Evolutionary conservation across 2,329 filamentous ascomycete species (phyloP), one percentile per base, ranked within the genome.

Genomic region (Exserohilum rostratum): DNA sequence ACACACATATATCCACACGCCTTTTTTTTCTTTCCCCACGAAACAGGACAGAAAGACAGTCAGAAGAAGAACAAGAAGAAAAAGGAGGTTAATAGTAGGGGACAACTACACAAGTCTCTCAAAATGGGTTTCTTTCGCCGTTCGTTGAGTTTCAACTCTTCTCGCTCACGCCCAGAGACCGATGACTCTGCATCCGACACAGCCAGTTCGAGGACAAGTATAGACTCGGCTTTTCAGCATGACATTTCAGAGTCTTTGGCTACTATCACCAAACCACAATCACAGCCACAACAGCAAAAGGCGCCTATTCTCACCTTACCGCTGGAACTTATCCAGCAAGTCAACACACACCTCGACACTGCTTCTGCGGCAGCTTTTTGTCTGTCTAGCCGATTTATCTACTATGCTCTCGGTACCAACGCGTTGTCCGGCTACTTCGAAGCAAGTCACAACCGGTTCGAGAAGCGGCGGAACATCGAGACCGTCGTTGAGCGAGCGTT

Each of bases 401-500:
- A 62, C 60, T 71, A 71, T 43, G 65, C 69, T 2, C 47, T 72
- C 39, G 71, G 71, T 27, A 68, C 61, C 1, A 40, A 58, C 1
- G 60, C 58, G 3, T 60, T 73, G 2, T 45, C 57, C 2, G 35
- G 35, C 3, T 61, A 65, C 29, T 56, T 73, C 13, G 30, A 55
- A 5, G 45, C 46, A 3, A 50, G 55, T 2, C 51, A 46, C n/a
- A 55, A 53, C 11, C 67, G 59, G 0, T 59, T 67, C 29, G 61
- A 69, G 13, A 64, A 62, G 25, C 55, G 71, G 1, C 43, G 61
- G 12, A 64, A 57, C 2, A 66, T 70, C 30, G 63, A 67, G 45
- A 54, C 50, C 1, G 64, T 71, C 5, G 62, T 74, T 12, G 71
- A 74, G 48, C 67, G 69, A 7, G 70, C 71, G 1, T 71, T 74